Base-by-base conservation (phyloP, 345 rosid genomes). In the Barbarea vulgaris region DNA sequence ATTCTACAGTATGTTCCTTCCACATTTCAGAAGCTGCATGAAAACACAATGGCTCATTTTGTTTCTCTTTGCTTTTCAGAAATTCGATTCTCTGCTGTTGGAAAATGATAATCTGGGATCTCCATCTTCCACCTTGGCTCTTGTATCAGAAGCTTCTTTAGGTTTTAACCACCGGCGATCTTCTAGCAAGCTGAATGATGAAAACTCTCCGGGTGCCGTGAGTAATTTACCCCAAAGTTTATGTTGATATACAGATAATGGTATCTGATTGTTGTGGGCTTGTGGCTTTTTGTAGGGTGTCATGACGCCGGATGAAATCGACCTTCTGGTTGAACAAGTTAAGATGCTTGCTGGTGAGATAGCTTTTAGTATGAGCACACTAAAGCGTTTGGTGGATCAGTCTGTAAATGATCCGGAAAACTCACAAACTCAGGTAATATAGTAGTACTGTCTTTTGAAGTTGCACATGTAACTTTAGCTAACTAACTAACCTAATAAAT, bases 291-390 rank as follows among this genome's bases (percentile, higher is more conserved):
- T 79, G 27, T 79, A 93, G 99, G 93, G 85, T 55, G 85, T 77
- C 80, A 80, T 93, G 81, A 79, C 97, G 12, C 84, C 93, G 25
- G 98, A 96, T 83, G 93, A 96, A 88, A 91, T 89, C 83, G 99
- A 96, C 69, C 99, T 96, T 79, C 87, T 93, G 11, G 95, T 88
- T 51, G 98, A 96, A 86, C 99, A 96, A 83, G 98, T 93, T 51
- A 96, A 96, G 83, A 91, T 96, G 97, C 95, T 93, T 78, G 98
- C 99, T 61, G 99, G 89, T 74, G 99, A 96, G 83, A 86, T 96
- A 77, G 99, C 98, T 34, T 91, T 96, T 70, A 79, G 96, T 80
- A 86, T 86, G 4, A 96, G 99, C 83, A 93, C 97, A 54, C 85
- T 96, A 70, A 96, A 96, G 84, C 98, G 99, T 72, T 81, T 93